A percentile compares a stretch with the other conserved stretches of the same genome.
Conservation (phyloP, 2,329 filamentous ascomycete species). For the Aureobasidium sp. region DNA sequence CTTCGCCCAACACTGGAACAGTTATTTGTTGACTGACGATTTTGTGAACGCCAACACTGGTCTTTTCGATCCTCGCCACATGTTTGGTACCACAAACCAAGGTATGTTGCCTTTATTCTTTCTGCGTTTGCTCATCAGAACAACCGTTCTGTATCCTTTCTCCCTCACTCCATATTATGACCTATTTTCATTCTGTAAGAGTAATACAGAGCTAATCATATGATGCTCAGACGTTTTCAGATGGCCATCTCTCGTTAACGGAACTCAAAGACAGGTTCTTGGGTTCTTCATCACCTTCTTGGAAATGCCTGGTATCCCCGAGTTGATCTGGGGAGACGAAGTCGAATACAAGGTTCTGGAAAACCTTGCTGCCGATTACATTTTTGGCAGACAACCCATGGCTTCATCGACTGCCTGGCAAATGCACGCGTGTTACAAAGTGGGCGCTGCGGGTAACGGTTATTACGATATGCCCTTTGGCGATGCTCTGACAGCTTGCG, state of each 20-base stretch:
- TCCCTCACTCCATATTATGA: too few species aligned
- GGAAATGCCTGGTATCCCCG: constrained; percentile 52
- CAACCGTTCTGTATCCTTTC: too few species aligned
- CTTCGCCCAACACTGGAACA: constrained; percentile 46
- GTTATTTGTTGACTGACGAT: constrained; percentile 24
- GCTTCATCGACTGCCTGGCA: constrained; percentile 54
- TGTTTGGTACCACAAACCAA: constrained; percentile 58
- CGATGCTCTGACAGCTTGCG: constrained; percentile 44
- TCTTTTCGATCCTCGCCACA: constrained; percentile 54
- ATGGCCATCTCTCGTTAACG: constrained; percentile 51
- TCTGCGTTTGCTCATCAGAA: too few species aligned
- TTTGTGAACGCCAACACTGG: constrained; percentile 52
- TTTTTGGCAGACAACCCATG: constrained; percentile 57
- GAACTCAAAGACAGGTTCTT: constrained; percentile 48
- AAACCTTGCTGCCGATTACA: constrained; percentile 52
- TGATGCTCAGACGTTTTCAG: constrained; percentile 46
- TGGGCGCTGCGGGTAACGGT: constrained; percentile 40
- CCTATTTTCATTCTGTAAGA: too few species aligned
- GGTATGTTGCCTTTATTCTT: background rate
- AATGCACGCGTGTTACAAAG: constrained; percentile 53
- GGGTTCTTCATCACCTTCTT: constrained; percentile 52
- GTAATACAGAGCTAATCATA: background rate
- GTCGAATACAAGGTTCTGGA: constrained; percentile 57
- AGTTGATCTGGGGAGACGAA: constrained; percentile 56
- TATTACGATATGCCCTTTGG: constrained; percentile 52